Percentiles rank a stretch among this genome's conserved stretches.
Evolutionary conservation across 176 grass and related monocot genomes (phyloP).

Genomic region (Eragrostis nindensis): DNA sequence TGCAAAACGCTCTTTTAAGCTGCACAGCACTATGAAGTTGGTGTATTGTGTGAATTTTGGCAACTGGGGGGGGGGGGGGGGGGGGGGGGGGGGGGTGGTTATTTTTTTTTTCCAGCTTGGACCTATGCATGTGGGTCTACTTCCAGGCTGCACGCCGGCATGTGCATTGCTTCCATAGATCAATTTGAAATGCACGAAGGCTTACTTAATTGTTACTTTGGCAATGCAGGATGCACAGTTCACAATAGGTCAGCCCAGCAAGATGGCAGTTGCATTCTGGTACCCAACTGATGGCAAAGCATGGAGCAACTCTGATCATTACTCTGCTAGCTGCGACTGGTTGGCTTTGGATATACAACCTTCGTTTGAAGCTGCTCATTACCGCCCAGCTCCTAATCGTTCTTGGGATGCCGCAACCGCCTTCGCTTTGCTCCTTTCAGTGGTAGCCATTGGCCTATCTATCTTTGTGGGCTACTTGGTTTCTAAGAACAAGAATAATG

Average conservation of each 20-base stretch:
- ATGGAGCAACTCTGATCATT: conserved; percentile 81
- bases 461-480: conserved; percentile 79
- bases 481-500: conserved; percentile 62
- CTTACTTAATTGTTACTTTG: conserved; percentile 29
- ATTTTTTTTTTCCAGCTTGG: too few species aligned
- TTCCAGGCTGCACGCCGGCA: conserved; percentile 5
- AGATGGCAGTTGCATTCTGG: conserved; percentile 89
- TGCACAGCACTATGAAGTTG: not conserved
- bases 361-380: conserved; percentile 48
- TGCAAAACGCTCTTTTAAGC: not conserved
- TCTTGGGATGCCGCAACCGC: conserved; percentile 87
- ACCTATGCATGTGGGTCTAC: not conserved
- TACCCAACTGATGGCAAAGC: conserved; percentile 74
- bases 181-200: conserved; percentile 19
- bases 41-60: not conserved
- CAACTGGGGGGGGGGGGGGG: too few species aligned
- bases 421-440: conserved; percentile 84
- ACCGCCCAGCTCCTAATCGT: conserved; percentile 49
- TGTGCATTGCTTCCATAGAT: not conserved
- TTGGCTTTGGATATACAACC: conserved; percentile 76
- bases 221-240: conserved; percentile 90
- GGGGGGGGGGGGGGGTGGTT: too few species aligned
- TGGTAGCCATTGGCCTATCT: conserved; percentile 71
- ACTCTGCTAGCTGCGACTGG: conserved; percentile 95
- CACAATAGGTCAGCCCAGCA: conserved; percentile 77